phyloP scores from a whole-genome alignment of 306 rosid genomes.

The Cicer chorassanicum region DNA sequence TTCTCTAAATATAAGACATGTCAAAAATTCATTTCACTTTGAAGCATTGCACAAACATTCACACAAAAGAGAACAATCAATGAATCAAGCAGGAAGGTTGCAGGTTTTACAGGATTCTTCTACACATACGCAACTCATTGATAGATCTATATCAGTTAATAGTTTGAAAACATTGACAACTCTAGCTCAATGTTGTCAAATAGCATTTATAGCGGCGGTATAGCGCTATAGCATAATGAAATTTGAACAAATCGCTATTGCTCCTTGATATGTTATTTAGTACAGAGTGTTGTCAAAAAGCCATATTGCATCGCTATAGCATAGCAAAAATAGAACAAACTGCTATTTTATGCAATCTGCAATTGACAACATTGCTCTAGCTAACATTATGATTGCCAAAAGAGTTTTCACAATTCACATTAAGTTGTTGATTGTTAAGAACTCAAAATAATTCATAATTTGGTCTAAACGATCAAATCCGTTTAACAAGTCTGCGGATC shows the following conservation, averaged over 20 bases:
- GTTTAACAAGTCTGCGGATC: too few species aligned
- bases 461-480: background rate
- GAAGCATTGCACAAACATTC: constrained; percentile 13
- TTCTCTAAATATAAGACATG: background rate
- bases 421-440: constrained; percentile 6
- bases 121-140: background rate
- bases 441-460: constrained; percentile 10
- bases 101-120: background rate
- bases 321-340: too few species aligned
- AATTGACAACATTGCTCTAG: background rate
- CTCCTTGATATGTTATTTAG: too few species aligned
- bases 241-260: too few species aligned
- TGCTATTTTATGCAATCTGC: too few species aligned
- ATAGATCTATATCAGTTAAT: constrained; percentile 15
- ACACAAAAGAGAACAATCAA: background rate
- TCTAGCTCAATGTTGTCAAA: background rate
- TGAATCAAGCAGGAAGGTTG: background rate
- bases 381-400: background rate
- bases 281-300: too few species aligned
- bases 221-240: too few species aligned
- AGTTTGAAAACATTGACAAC: background rate
- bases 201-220: too few species aligned
- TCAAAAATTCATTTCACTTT: background rate
- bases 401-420: background rate
- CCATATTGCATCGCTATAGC: too few species aligned